A percentile compares a stretch with the other conserved stretches of the same genome.
Evolutionary conservation across 2,329 filamentous ascomycete species (phyloP).

Genomic region (Cercospora nicotianae): DNA sequence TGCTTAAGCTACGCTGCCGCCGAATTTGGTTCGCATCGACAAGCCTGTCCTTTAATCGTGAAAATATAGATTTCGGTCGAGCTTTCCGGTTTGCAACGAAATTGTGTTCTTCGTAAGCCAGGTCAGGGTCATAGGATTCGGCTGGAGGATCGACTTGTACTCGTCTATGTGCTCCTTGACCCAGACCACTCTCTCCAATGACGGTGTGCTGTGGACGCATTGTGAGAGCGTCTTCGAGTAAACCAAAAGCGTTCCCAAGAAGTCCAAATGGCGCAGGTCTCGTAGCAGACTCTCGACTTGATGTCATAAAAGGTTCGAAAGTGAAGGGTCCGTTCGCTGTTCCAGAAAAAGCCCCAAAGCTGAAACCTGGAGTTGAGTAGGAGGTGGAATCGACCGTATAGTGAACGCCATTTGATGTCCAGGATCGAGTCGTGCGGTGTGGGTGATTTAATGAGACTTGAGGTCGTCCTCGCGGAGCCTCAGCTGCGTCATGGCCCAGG

Average conservation of each 20-base stretch:
- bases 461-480: conserved; percentile 12
- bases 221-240: conserved; percentile 29
- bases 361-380: conserved; percentile 31
- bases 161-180: conserved; percentile 11
- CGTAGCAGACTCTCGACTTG: conserved; percentile 4
- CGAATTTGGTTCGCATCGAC: conserved; percentile 22
- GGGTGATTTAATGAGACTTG: conserved; percentile 21
- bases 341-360: conserved; percentile 31
- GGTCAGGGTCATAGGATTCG: conserved; percentile 26
- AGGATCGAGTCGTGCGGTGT: conserved; percentile 26
- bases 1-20: conserved; percentile 19
- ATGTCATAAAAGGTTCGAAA: conserved; percentile 21
- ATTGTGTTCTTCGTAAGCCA: conserved; percentile 25
- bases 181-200: conserved; percentile 12
- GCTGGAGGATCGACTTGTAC: conserved; percentile 17
- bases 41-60: conserved; percentile 28
- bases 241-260: conserved; percentile 31
- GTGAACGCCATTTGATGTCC: conserved; percentile 32
- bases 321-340: conserved; percentile 20
- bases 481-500: conserved; percentile 19
- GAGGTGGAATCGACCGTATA: conserved; percentile 34
- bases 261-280: conserved; percentile 22
- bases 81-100: conserved; percentile 9
- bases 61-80: conserved; percentile 28
- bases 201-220: conserved; percentile 24